Evolutionary conservation across 78 protist species (phyloP).

Genomic region (Goniomonas avonlea): DNA sequence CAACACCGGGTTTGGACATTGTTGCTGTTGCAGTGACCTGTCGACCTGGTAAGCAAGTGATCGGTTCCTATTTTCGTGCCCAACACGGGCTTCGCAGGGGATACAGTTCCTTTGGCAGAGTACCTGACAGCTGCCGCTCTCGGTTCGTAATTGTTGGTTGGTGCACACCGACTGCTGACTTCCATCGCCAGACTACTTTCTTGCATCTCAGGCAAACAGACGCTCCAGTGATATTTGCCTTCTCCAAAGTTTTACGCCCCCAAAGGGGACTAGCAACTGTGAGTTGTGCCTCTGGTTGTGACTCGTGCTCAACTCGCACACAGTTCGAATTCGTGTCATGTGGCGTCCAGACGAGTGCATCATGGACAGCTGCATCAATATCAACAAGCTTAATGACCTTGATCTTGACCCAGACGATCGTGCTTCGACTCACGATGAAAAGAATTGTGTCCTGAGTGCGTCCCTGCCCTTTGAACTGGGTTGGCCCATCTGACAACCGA

Average conservation of each 20-base stretch:
- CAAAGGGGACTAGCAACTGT: slow-evolving; percentile 8
- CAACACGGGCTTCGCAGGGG: neutral
- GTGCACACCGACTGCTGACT: too few species aligned
- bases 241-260: neutral
- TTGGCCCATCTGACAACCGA: too few species aligned
- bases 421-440: neutral
- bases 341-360: neutral
- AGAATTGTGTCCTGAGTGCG: neutral
- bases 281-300: too few species aligned
- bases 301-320: too few species aligned
- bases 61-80: too few species aligned
- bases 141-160: too few species aligned
- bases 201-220: neutral
- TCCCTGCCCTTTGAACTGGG: too few species aligned
- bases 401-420: neutral
- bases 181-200: too few species aligned
- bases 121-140: neutral
- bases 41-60: neutral
- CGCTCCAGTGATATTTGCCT: neutral
- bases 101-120: neutral
- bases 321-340: neutral
- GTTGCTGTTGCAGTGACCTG: neutral
- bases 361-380: slow-evolving; percentile 9
- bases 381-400: neutral
- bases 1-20: neutral